Percentiles rank a stretch among this genome's conserved stretches.
Evolutionary conservation across 495 filamentous ascomycete species (phyloP).

Genomic region (Ramalina intermedia): DNA sequence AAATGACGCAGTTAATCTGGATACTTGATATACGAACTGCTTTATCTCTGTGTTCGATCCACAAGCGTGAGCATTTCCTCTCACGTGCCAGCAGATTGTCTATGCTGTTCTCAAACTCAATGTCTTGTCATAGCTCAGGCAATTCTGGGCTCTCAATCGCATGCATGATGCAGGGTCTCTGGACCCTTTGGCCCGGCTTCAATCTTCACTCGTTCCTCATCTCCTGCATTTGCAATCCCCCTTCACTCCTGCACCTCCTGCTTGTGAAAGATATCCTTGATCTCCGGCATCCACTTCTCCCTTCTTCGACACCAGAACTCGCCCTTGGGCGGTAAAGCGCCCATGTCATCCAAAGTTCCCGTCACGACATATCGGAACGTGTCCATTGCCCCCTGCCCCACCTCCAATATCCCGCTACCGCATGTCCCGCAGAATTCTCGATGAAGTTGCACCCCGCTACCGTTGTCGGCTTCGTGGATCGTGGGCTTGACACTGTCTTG

Average conservation of each 20-base stretch:
- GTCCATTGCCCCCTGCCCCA: constrained; percentile 31
- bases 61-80: no score
- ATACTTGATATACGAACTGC: no score
- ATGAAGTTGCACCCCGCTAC: constrained; percentile 35
- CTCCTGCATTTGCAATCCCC: no score
- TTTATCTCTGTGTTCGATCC: no score
- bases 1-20: no score
- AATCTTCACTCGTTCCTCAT: no score
- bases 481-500: constrained; percentile 24
- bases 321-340: constrained; percentile 46
- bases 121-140: no score
- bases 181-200: no score
- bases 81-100: no score
- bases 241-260: constrained; percentile 38
- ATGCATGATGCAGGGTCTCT: no score
- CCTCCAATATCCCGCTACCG: constrained; percentile 49
- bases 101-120: no score
- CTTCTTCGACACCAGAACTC: constrained; percentile 52
- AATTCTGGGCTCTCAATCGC: no score
- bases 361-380: constrained; percentile 48
- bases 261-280: constrained; percentile 47
- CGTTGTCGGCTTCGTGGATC: constrained; percentile 42
- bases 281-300: constrained; percentile 46
- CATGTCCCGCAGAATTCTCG: constrained; percentile 52
- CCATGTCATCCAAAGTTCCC: constrained; percentile 49